Conservation (phyloP, 202 grass and related monocot species). For the Hordeum pubiflorum region DNA sequence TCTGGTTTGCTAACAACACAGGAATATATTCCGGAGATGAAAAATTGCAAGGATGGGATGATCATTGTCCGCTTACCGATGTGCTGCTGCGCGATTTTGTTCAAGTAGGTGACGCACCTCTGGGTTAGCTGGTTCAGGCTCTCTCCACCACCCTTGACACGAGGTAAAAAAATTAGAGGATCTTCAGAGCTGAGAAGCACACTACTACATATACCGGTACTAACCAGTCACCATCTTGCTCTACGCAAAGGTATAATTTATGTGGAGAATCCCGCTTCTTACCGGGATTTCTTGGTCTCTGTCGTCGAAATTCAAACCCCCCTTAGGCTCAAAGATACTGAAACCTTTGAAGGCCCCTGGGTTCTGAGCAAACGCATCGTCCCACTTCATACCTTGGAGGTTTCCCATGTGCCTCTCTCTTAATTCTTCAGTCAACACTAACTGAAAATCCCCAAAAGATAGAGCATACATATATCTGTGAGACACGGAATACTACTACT, state of each 20-base stretch:
- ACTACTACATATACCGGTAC: not conserved
- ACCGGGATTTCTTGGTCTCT: conserved; percentile 58
- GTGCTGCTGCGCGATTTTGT: conserved; percentile 43
- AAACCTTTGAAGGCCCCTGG: conserved; percentile 45
- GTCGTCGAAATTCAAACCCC: conserved; percentile 30
- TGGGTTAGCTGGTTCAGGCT: conserved; percentile 48
- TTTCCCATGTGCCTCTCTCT: conserved; percentile 67
- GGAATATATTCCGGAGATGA: not conserved
- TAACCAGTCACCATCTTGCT: not conserved
- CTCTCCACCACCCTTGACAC: conserved; percentile 72
- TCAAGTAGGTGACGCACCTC: conserved; percentile 41
- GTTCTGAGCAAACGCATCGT: conserved; percentile 42
- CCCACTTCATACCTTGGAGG: conserved; percentile 60
- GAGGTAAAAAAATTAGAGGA: not conserved
- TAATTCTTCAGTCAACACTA: conserved; percentile 32
- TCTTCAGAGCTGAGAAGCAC: not conserved
- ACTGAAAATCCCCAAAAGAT: not conserved
- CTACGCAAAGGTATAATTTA: not conserved
- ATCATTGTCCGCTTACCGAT: conserved; percentile 27
- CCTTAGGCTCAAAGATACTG: not conserved
- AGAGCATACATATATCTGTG: too few species aligned
- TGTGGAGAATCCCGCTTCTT: not conserved
- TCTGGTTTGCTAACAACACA: not conserved
- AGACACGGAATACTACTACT: not conserved
- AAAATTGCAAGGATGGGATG: not conserved